phyloP scores from a whole-genome alignment of 768 basidiomycete genomes.

The Boletus rubescentipes region DNA sequence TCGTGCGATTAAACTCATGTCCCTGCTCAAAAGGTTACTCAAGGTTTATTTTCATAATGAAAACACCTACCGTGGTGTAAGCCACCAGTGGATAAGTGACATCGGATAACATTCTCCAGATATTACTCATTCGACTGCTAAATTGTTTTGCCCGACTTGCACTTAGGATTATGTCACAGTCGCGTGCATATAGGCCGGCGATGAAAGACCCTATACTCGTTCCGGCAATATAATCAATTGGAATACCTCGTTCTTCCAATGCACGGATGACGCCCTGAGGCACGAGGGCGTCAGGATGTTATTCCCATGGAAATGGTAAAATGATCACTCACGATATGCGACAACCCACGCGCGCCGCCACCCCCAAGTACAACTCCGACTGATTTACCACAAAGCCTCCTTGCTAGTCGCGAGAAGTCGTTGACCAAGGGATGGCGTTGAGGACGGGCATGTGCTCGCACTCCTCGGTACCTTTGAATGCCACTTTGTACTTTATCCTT shows the following conservation, averaged over 20 bases:
- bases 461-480: constrained; percentile 83
- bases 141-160: constrained; percentile 90
- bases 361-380: constrained; percentile 95
- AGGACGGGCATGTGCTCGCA: constrained; percentile 57
- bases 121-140: constrained; percentile 86
- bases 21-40: constrained; percentile 51
- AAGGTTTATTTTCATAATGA: not conserved
- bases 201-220: constrained; percentile 93
- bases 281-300: constrained; percentile 7
- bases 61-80: constrained; percentile 61
- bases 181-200: constrained; percentile 92
- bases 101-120: constrained; percentile 92
- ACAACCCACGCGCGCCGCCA: constrained; percentile 92
- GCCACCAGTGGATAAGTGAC: constrained; percentile 79
- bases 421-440: constrained; percentile 80
- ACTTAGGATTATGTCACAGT: constrained; percentile 86
- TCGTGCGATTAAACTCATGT: constrained; percentile 90
- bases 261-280: constrained; percentile 87
- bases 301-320: constrained; percentile 9
- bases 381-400: constrained; percentile 88
- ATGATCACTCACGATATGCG: constrained; percentile 55
- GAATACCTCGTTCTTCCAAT: constrained; percentile 87
- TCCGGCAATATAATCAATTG: constrained; percentile 92
- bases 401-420: constrained; percentile 90
- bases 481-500: constrained; percentile 88